Evolutionary conservation across 1,284 basidiomycete species (phyloP).

Genomic region (Flammula alnicola): DNA sequence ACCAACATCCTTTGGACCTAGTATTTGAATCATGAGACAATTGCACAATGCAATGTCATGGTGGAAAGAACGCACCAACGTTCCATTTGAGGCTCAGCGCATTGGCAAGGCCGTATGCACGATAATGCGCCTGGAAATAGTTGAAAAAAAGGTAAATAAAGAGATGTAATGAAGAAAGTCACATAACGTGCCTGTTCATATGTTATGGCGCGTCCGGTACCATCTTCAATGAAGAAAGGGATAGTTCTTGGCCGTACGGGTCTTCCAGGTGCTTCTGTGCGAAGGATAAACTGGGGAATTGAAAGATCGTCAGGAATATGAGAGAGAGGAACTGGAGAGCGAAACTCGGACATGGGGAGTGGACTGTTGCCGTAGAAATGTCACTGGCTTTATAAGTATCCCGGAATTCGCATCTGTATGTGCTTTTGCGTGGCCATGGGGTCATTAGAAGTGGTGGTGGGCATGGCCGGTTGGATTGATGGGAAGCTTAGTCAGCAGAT

Average conservation of each 20-base stretch:
- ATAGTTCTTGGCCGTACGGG: constrained; percentile 47
- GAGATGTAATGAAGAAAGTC: no score
- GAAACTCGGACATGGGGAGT: constrained; percentile 49
- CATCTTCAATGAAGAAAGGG: constrained; percentile 73
- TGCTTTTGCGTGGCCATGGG: no score
- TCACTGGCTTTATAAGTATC: constrained; percentile 1
- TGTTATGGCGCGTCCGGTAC: constrained; percentile 51
- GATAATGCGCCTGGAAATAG: constrained; percentile 34
- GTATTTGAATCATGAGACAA: constrained; percentile 9
- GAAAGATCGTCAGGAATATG: constrained; percentile 73
- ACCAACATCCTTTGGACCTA: constrained; percentile 47
- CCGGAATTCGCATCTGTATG: no score
- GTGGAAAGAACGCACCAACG: constrained; percentile 50
- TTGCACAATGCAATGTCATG: not conserved
- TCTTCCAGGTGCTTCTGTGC: constrained; percentile 51
- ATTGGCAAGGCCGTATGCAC: constrained; percentile 67
- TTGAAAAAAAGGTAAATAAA: constrained; percentile 2
- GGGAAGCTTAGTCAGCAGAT: no score
- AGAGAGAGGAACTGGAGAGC: constrained; percentile 45
- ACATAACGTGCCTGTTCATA: constrained; percentile 51
- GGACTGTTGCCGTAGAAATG: constrained; percentile 1
- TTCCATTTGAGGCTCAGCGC: constrained; percentile 57
- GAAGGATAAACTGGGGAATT: constrained; percentile 76
- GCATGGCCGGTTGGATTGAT: no score
- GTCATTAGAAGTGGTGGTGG: no score